phyloP scores from a whole-genome alignment of 345 rosid species.

The Trapa incisa region DNA sequence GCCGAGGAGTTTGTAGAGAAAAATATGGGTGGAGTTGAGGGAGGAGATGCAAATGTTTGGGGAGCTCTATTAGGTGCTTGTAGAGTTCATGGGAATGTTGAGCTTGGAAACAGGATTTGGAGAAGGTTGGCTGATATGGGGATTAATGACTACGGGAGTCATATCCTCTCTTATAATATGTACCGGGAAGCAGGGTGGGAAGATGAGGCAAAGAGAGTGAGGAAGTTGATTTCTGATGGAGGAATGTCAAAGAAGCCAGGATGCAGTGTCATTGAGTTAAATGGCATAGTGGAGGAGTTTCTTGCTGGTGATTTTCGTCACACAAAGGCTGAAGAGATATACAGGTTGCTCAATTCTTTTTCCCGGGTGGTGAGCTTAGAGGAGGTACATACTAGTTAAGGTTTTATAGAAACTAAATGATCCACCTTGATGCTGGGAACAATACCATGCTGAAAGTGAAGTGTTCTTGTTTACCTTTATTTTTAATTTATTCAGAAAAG shows the following conservation, averaged over 20 bases:
- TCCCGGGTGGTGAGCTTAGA: conserved; percentile 7
- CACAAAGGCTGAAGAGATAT: conserved; percentile 13
- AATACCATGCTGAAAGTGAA: not conserved
- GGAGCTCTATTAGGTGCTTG: conserved; percentile 25
- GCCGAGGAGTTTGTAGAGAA: conserved; percentile 21
- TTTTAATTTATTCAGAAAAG: not conserved
- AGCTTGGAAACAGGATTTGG: conserved; percentile 28
- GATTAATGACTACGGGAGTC: conserved; percentile 14
- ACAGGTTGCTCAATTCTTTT: conserved; percentile 14
- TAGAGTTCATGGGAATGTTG: conserved; percentile 23
- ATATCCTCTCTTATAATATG: conserved; percentile 20
- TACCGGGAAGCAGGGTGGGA: conserved; percentile 28
- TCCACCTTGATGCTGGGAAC: not conserved
- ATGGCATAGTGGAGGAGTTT: conserved; percentile 20
- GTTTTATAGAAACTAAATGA: not conserved
- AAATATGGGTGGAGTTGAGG: conserved; percentile 21
- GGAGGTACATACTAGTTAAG: not conserved
- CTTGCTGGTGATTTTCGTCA: conserved; percentile 18
- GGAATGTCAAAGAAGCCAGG: conserved; percentile 24
- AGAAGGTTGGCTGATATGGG: conserved; percentile 17
- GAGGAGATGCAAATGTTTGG: conserved; percentile 25
- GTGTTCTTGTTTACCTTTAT: not conserved
- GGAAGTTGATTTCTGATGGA: conserved; percentile 15
- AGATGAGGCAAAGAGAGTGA: conserved; percentile 16
- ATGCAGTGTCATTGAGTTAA: conserved; percentile 25